phyloP scores from a whole-genome alignment of 2,329 filamentous ascomycete genomes.

The Talaromyces funiculosus region DNA sequence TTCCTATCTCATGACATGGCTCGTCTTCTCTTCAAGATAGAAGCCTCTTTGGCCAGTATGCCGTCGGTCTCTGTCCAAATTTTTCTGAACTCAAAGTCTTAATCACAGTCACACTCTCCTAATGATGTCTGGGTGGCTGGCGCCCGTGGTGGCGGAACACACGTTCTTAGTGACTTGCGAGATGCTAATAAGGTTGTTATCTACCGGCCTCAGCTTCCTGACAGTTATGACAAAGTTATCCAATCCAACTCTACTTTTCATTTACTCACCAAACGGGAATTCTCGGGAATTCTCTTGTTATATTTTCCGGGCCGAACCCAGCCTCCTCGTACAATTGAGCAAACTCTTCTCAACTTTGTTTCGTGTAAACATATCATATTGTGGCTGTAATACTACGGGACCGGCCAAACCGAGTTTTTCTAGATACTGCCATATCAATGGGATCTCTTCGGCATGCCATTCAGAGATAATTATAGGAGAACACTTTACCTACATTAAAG shows the following conservation, averaged over 20 bases:
- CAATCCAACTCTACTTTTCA: background rate
- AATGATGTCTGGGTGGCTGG: background rate
- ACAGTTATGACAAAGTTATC: no score
- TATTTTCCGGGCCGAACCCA: constrained; percentile 63
- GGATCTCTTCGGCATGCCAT: constrained; percentile 64
- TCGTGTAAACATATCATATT: constrained; percentile 60
- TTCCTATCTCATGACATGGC: background rate
- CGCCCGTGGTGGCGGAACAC: background rate
- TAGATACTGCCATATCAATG: constrained; percentile 57
- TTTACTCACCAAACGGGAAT: background rate
- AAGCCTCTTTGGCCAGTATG: background rate
- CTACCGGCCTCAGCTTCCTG: background rate
- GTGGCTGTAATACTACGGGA: constrained; percentile 51
- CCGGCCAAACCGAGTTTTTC: constrained; percentile 57
- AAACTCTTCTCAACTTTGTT: constrained; percentile 59
- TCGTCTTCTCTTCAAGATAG: background rate
- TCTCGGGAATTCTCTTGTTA: constrained; percentile 23
- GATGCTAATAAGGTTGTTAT: background rate
- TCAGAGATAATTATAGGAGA: constrained; percentile 69
- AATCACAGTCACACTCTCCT: background rate
- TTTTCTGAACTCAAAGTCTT: background rate
- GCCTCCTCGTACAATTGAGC: constrained; percentile 53
- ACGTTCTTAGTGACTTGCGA: background rate
- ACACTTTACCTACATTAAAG: constrained; percentile 61
- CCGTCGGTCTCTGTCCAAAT: background rate